These are phyloP conservation scores for Paspalum notatum DNA, from an alignment of 176 grass and related monocot genomes.

Conservation along the genomic window DNA sequence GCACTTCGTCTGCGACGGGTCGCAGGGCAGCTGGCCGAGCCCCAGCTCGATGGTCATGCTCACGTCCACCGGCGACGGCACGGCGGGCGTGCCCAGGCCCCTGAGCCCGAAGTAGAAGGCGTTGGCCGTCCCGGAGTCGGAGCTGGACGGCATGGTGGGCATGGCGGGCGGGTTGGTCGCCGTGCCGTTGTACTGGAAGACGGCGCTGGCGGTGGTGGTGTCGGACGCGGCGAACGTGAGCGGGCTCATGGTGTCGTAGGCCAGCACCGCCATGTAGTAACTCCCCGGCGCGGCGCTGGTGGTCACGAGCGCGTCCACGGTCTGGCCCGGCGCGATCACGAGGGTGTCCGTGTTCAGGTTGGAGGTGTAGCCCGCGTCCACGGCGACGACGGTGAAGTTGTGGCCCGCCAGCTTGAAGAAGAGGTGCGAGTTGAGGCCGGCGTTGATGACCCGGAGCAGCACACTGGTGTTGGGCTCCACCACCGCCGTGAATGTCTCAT, in stretches of 20 bases:
- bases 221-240: constrained; percentile 20
- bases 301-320: constrained; percentile 73
- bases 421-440: constrained; percentile 70
- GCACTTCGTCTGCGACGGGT: constrained; percentile 52
- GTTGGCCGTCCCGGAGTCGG: constrained; percentile 50
- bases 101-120: constrained; percentile 56
- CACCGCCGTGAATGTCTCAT: constrained; percentile 55
- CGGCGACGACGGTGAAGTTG: constrained; percentile 78
- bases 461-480: constrained; percentile 70
- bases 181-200: constrained; percentile 64
- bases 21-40: constrained; percentile 54
- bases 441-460: constrained; percentile 72
- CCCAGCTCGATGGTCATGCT: constrained; percentile 63
- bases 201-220: constrained; percentile 44
- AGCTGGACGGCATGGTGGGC: constrained; percentile 52
- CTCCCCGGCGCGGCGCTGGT: constrained; percentile 48
- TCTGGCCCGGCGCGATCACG: constrained; percentile 77
- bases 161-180: constrained; percentile 29
- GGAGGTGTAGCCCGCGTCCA: constrained; percentile 71
- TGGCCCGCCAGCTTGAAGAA: constrained; percentile 84
- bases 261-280: constrained; percentile 74
- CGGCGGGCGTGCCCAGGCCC: constrained; percentile 33
- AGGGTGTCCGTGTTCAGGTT: constrained; percentile 71
- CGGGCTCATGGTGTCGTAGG: constrained; percentile 47
- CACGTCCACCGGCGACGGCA: constrained; percentile 59